Evolutionary conservation across 2,329 filamentous ascomycete species (phyloP), one percentile per base, ranked within the genome.

Genomic region (Cladobotryum protrusum): DNA sequence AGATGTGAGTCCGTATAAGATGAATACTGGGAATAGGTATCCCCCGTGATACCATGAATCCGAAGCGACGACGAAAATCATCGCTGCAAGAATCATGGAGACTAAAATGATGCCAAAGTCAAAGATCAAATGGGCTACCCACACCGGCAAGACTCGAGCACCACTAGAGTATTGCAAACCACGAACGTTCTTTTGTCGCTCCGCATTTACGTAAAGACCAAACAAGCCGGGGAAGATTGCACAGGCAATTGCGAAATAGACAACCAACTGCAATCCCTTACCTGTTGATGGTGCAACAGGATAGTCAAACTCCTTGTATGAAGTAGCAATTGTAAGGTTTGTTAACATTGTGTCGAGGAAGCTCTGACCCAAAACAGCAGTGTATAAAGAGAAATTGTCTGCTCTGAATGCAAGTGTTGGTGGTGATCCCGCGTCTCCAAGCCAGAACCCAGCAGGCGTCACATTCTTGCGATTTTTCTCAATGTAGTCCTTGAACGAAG

Each of bases 131-230:
- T 95, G 91, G 1, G 89, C 87, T 2, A 86, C 65, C 89, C 89
- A 95, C 2, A 95, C 72, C 2, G 89, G 87, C 3, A 86, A 70
- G 2, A 86, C 82, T 17, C 86, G 77, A 34, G 93, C 88, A 36
- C 89, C 89, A 62, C 93, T 95, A 48, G 87, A 91, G 68, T 92
- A 95, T 64, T 95, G 85, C 29, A 95, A 72, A 7, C 86, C 85
- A 45, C 89, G 79, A 35, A 95, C 86, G 52, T 87, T 84, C 48
- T 82, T 74, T 7, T 87, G 71, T 15, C 88, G 77, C 66, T 95
- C 89, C 9, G 86, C 70, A 4, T 88, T 93, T 1, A 87, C 86
- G 62, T 95, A 95, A 7, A 95, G 71, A 0, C 86, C 81, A 61
- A 95, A 92, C 70, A 95, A 88, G 5, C 84, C 87, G 0, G 89